A percentile compares a stretch with the other conserved stretches of the same genome.
These are phyloP conservation scores for Amanita subjunquillea DNA, from an alignment of 768 basidiomycete species.

Conservation along the genomic window DNA sequence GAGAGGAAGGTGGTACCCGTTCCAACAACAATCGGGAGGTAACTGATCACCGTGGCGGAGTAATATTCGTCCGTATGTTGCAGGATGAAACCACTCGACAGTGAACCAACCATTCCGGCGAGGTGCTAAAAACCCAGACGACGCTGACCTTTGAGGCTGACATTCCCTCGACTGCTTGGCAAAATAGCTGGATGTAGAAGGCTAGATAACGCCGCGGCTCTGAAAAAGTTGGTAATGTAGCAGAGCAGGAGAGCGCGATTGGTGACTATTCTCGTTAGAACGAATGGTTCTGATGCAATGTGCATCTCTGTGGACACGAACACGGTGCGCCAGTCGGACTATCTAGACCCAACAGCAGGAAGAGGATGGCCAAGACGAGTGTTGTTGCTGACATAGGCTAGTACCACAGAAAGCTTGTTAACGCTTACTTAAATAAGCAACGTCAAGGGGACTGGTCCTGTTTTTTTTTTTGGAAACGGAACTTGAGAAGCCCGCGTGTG, in stretches of 20 bases:
- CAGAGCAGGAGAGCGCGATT: conserved; percentile 38
- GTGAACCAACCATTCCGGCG: conserved; percentile 35
- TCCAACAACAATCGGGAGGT: conserved; percentile 27
- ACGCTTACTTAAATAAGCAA: no score
- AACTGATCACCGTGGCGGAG: conserved; percentile 33
- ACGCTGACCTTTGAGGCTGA: conserved; percentile 40
- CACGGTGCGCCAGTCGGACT: conserved; percentile 30
- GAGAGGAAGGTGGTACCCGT: conserved; percentile 24
- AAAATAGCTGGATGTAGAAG: conserved; percentile 45
- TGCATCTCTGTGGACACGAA: conserved; percentile 39
- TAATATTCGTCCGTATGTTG: conserved; percentile 53
- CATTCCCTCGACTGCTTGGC: conserved; percentile 44
- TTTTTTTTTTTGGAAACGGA: no score
- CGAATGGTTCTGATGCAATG: conserved; percentile 47
- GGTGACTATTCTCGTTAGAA: conserved; percentile 42
- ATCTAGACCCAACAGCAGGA: conserved; percentile 51
- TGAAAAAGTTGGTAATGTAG: conserved; percentile 52
- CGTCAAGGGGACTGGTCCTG: no score
- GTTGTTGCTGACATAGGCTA: no score
- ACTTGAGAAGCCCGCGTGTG: no score
- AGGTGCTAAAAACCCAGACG: conserved; percentile 39
- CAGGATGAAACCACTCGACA: conserved; percentile 42
- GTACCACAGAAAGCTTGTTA: no score
- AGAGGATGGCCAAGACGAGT: conserved; percentile 43
- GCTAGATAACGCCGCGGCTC: conserved; percentile 34